Percentiles rank a stretch among this genome's conserved stretches.
These are phyloP conservation scores for Lactarius hatsudake DNA, from an alignment of 768 basidiomycete species.

Conservation along the genomic window DNA sequence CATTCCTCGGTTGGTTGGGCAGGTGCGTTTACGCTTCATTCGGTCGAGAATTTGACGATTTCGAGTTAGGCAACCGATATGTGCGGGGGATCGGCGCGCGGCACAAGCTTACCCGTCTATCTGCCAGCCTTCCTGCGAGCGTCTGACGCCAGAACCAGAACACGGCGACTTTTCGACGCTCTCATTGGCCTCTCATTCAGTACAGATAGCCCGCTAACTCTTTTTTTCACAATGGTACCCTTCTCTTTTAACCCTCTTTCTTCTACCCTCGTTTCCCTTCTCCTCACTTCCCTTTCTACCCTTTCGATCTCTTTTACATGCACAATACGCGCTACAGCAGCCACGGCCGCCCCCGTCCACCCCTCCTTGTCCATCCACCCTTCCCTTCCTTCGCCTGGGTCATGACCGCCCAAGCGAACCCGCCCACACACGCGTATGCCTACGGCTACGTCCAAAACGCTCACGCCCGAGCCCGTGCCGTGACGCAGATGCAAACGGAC, in stretches of 20 bases:
- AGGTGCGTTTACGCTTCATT: neutral
- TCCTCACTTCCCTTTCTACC: neutral
- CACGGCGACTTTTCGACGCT: constrained; percentile 12
- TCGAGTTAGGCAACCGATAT: neutral
- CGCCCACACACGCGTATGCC: constrained; percentile 3
- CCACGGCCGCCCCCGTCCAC: neutral
- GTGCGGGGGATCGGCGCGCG: neutral
- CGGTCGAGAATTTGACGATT: neutral
- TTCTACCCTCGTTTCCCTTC: neutral
- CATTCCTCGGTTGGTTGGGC: neutral
- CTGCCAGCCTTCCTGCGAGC: neutral
- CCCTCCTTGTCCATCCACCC: constrained; percentile 6
- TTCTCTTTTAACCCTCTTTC: constrained; percentile 8
- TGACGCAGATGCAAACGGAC: neutral
- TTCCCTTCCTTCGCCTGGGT: constrained; percentile 24
- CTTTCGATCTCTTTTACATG: constrained; percentile 2
- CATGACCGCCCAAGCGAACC: constrained; percentile 17
- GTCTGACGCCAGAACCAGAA: neutral
- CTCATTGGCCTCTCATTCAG: constrained; percentile 7
- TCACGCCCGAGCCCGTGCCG: neutral
- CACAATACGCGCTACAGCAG: neutral
- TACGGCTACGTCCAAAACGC: constrained; percentile 18
- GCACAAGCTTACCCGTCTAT: neutral
- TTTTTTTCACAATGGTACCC: constrained; percentile 1
- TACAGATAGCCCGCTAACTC: neutral